Conservation (phyloP, 352 stramenopile species). For the Globisporangium middletonii region DNA sequence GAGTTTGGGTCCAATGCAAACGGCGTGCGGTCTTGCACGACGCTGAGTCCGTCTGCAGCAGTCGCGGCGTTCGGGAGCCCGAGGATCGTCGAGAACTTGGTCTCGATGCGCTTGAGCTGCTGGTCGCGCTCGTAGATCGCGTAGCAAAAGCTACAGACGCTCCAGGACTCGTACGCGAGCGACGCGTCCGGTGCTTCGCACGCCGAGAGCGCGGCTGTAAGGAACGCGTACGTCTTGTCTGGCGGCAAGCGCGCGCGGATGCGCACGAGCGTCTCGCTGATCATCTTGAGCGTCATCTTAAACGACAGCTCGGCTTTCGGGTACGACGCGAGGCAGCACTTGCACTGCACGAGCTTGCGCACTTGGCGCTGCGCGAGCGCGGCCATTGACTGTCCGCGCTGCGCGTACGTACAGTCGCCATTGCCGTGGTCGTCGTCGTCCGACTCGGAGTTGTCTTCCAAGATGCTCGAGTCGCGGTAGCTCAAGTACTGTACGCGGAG, state of each 20-base stretch:
- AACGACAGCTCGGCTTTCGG: constrained; percentile 70
- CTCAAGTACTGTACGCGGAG: constrained; percentile 43
- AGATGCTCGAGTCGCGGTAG: constrained; percentile 57
- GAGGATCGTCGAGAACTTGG: constrained; percentile 46
- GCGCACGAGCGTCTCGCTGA: constrained; percentile 71
- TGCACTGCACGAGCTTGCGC: constrained; percentile 69
- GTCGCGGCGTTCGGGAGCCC: constrained; percentile 34
- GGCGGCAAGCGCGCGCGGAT: constrained; percentile 48
- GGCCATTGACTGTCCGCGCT: constrained; percentile 7
- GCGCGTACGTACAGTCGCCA: constrained; percentile 4
- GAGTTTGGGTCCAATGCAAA: constrained; percentile 41
- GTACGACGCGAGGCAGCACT: constrained; percentile 72
- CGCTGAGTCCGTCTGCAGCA: constrained; percentile 34
- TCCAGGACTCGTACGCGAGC: constrained; percentile 80
- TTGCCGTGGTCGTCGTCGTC: constrained; percentile 26
- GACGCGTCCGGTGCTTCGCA: constrained; percentile 37
- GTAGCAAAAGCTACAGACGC: constrained; percentile 80
- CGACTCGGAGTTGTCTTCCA: constrained; percentile 51
- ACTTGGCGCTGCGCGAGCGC: constrained; percentile 52
- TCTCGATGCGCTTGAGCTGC: constrained; percentile 63
- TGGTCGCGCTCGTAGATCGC: constrained; percentile 82
- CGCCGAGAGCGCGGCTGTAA: constrained; percentile 25
- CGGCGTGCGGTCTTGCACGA: constrained; percentile 33
- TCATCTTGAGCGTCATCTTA: constrained; percentile 89
- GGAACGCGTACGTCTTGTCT: constrained; percentile 44